phyloP scores from a whole-genome alignment of 2,329 filamentous ascomycete species.

The Stagonosporopsis cucurbitacearum region DNA sequence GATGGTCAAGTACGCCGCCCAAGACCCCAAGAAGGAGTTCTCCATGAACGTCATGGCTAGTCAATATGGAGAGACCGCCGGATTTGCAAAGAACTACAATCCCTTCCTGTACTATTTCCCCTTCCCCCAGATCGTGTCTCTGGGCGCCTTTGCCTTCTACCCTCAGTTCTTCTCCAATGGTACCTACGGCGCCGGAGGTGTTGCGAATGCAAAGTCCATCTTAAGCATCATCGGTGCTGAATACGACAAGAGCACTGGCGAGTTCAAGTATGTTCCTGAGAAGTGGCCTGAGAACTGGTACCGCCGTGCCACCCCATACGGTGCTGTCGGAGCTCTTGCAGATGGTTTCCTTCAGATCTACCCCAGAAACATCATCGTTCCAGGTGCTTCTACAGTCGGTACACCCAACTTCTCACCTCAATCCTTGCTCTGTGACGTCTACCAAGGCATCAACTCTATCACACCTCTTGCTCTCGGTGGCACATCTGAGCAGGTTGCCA shows the following conservation, averaged over 20 bases:
- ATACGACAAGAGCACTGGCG: constrained; percentile 49
- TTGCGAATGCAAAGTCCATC: constrained; percentile 42
- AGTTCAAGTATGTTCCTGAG: constrained; percentile 58
- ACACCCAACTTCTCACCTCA: constrained; percentile 40
- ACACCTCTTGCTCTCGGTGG: constrained; percentile 42
- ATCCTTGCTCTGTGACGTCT: constrained; percentile 45
- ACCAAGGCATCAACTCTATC: constrained; percentile 47
- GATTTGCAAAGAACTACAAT: constrained; percentile 53
- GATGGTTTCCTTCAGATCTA: constrained; percentile 46
- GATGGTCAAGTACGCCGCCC: constrained; percentile 18
- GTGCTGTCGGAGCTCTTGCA: constrained; percentile 47
- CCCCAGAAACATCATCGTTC: constrained; percentile 41
- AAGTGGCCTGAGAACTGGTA: constrained; percentile 63
- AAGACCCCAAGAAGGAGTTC: constrained; percentile 32
- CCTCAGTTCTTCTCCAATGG: constrained; percentile 44
- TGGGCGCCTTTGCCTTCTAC: constrained; percentile 51
- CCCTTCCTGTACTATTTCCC: constrained; percentile 48
- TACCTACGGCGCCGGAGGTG: constrained; percentile 46
- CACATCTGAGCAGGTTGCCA: constrained; percentile 26
- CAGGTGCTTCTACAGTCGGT: constrained; percentile 38
- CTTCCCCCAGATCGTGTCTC: constrained; percentile 55
- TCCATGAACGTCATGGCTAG: constrained; percentile 38
- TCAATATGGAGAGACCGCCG: constrained; percentile 47
- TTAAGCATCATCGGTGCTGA: constrained; percentile 58
- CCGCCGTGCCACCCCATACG: constrained; percentile 55